A percentile compares a stretch with the other conserved stretches of the same genome.
phyloP scores from a whole-genome alignment of 257 asterid species.

The Ehretia macrophylla region DNA sequence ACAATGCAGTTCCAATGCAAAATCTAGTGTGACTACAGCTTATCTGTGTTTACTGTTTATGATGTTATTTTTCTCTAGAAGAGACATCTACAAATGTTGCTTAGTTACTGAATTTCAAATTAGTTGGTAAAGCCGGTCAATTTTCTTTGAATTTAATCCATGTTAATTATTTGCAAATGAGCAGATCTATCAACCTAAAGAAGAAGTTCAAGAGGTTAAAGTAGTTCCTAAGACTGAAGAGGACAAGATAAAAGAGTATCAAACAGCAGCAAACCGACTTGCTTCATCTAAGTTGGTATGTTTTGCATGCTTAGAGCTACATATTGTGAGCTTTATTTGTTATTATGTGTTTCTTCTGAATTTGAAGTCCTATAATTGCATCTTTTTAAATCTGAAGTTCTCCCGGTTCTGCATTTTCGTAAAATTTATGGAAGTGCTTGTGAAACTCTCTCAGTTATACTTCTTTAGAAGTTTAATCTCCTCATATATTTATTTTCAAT shows the following conservation, averaged over 20 bases:
- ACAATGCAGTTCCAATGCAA: no score
- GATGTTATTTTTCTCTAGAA: neutral
- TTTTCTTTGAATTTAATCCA: neutral
- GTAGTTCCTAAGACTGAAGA: conserved; percentile 59
- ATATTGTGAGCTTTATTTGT: conserved; percentile 9
- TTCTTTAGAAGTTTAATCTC: no score
- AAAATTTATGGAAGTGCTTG: no score
- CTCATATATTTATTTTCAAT: no score
- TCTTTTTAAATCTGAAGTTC: conserved; percentile 3
- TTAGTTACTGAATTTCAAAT: no score
- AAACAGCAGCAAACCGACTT: conserved; percentile 80
- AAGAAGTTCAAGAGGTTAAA: conserved; percentile 68
- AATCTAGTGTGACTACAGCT: no score
- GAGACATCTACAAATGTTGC: neutral
- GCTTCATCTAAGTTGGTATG: conserved; percentile 65
- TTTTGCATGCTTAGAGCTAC: conserved; percentile 20
- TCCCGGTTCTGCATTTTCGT: no score
- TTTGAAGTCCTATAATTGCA: conserved; percentile 1
- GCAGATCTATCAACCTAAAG: conserved; percentile 84
- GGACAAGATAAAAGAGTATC: conserved; percentile 63
- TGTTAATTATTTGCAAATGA: conserved; percentile 4
- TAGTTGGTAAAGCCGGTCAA: neutral
- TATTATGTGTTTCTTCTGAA: conserved; percentile 8
- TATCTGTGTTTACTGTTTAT: no score
- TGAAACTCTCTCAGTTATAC: no score